Evolutionary conservation across 192 early-diverging fungal genomes (phyloP).

Genomic region (Helicostylum pulchrum): DNA sequence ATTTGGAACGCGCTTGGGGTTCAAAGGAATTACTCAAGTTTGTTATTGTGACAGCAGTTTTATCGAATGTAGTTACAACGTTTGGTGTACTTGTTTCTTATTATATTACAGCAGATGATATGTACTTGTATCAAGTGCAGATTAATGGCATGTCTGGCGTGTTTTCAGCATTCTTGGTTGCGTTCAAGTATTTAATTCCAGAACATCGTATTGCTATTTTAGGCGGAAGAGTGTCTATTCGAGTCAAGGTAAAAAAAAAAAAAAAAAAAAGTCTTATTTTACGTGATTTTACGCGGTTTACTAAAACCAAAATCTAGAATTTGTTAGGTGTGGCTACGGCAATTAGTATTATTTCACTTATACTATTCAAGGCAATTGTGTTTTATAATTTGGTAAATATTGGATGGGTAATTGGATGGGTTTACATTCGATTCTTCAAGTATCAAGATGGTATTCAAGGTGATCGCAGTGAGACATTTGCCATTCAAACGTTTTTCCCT

Average conservation of each 20-base stretch:
- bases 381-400: conserved; percentile 68
- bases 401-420: conserved; percentile 73
- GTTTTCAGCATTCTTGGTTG: conserved; percentile 73
- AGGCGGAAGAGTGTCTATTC: conserved; percentile 61
- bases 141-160: conserved; percentile 74
- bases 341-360: conserved; percentile 40
- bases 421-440: conserved; percentile 85
- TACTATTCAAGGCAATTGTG: conserved; percentile 49
- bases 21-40: conserved; percentile 70
- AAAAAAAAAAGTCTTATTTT: too few relatives aligned
- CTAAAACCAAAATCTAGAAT: too few relatives aligned
- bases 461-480: conserved; percentile 89
- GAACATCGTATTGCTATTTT: conserved; percentile 76
- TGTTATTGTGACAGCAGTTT: conserved; percentile 52
- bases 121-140: conserved; percentile 55
- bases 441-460: conserved; percentile 74
- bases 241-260: conserved; percentile 60
- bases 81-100: conserved; percentile 57
- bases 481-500: conserved; percentile 88
- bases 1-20: conserved; percentile 86
- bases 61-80: conserved; percentile 51
- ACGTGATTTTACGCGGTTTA: too few relatives aligned
- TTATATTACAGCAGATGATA: conserved; percentile 52
- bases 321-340: conserved; percentile 43
- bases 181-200: conserved; percentile 87